These are phyloP conservation scores for Periconia sp. DNA, from an alignment of 2,329 filamentous ascomycete species.

Conservation along the genomic window DNA sequence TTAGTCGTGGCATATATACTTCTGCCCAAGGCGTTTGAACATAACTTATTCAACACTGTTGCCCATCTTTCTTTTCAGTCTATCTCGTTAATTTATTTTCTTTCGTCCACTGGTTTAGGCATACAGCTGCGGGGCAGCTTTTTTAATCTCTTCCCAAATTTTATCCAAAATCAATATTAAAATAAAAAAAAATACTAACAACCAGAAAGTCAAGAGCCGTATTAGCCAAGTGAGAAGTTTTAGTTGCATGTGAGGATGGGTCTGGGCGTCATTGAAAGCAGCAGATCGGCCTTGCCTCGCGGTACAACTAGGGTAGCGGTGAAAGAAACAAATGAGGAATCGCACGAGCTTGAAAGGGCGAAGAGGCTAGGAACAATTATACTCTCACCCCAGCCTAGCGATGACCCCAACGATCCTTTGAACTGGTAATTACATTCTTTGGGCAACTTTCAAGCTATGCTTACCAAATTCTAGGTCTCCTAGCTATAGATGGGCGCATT, in stretches of 20 bases:
- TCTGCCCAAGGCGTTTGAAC: neutral
- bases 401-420: conserved; percentile 13
- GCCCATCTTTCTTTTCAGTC: neutral
- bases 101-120: conserved; percentile 9
- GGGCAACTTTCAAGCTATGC: neutral
- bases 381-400: conserved; percentile 8
- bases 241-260: conserved; percentile 5
- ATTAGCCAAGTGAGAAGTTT: too few relatives aligned
- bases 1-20: neutral
- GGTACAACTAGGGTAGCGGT: conserved; percentile 10
- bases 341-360: conserved; percentile 6
- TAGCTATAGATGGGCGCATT: conserved; percentile 10
- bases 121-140: conserved; percentile 13
- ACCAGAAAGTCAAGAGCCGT: neutral
- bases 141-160: neutral
- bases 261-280: conserved; percentile 15
- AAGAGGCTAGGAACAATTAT: conserved; percentile 6
- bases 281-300: conserved; percentile 6
- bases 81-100: conserved; percentile 4
- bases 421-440: conserved; percentile 7
- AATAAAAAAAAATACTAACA: neutral
- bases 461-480: neutral
- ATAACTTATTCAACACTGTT: neutral
- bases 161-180: neutral
- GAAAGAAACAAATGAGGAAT: conserved; percentile 4